These are phyloP conservation scores for Gyrodon lividus DNA, from an alignment of 768 basidiomycete genomes.

Conservation along the genomic window DNA sequence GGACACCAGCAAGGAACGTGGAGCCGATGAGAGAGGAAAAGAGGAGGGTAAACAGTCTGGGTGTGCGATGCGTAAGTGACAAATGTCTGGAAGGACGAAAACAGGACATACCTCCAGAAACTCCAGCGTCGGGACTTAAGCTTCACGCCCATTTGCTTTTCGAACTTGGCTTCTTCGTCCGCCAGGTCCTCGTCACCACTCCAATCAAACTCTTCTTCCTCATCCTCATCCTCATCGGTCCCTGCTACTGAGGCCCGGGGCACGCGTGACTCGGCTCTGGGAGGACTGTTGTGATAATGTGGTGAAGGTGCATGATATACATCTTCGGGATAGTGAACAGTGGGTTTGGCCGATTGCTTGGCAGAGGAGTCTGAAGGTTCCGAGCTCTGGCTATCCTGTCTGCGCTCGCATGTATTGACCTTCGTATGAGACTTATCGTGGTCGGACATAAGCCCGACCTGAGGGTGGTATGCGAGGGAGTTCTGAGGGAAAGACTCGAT, in stretches of 20 bases:
- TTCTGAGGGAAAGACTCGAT: constrained; percentile 22
- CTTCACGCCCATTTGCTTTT: constrained; percentile 53
- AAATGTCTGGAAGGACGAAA: background rate
- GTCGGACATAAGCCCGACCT: constrained; percentile 18
- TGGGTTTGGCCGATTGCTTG: constrained; percentile 29
- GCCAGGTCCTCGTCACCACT: constrained; percentile 74
- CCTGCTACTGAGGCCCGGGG: constrained; percentile 46
- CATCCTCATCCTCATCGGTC: constrained; percentile 61
- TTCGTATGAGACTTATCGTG: constrained; percentile 10
- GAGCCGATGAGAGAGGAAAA: constrained; percentile 78
- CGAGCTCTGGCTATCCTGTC: constrained; percentile 13
- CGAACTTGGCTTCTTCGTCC: constrained; percentile 67
- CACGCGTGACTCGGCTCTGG: constrained; percentile 36
- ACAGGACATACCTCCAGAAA: constrained; percentile 46
- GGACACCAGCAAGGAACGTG: constrained; percentile 56
- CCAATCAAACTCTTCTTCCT: constrained; percentile 67
- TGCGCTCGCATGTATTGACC: background rate
- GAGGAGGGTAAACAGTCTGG: constrained; percentile 58
- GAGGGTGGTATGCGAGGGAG: constrained; percentile 24
- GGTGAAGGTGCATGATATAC: constrained; percentile 28
- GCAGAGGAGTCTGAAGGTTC: constrained; percentile 10
- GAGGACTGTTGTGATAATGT: constrained; percentile 24
- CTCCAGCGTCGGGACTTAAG: constrained; percentile 49
- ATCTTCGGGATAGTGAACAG: constrained; percentile 56
- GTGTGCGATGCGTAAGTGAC: background rate